Evolutionary conservation across 495 filamentous ascomycete species (phyloP).

Genomic region (Neurospora tetraspora): DNA sequence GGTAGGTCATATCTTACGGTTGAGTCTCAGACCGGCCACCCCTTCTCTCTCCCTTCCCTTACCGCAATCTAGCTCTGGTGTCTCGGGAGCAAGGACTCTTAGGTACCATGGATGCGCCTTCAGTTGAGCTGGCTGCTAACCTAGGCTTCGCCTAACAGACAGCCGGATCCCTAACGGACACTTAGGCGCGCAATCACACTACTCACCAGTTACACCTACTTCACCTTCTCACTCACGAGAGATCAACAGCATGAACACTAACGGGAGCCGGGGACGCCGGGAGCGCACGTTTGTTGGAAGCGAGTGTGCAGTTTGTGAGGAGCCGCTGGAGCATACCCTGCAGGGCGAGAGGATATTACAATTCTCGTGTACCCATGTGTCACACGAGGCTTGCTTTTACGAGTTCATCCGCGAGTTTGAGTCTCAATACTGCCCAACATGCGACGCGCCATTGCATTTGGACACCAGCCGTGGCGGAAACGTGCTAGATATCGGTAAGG

Average conservation of each 20-base stretch:
- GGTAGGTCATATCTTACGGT: slow-evolving; percentile 22
- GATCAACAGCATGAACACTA: slow-evolving; percentile 59
- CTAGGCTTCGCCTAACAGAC: slow-evolving; percentile 16
- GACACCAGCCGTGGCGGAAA: slow-evolving; percentile 95
- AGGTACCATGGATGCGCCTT: slow-evolving; percentile 4
- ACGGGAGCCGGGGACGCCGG: slow-evolving; percentile 69
- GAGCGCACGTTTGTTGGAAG: slow-evolving; percentile 93
- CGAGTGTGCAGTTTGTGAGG: slow-evolving; percentile 94
- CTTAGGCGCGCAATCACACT: slow-evolving; percentile 34
- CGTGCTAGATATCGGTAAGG: slow-evolving; percentile 78
- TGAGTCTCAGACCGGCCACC: not conserved
- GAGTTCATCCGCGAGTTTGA: slow-evolving; percentile 96
- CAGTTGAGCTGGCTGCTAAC: not conserved
- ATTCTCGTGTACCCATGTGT: slow-evolving; percentile 91
- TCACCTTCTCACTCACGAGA: slow-evolving; percentile 28
- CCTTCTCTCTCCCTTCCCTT: not conserved
- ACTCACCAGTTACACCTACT: slow-evolving; percentile 29
- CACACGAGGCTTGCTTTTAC: slow-evolving; percentile 98
- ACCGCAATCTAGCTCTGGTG: not conserved
- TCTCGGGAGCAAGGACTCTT: not conserved
- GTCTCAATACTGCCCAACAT: slow-evolving; percentile 89
- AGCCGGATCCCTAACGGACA: slow-evolving; percentile 27
- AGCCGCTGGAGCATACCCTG: slow-evolving; percentile 92
- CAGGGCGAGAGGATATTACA: slow-evolving; percentile 92
- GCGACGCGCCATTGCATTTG: slow-evolving; percentile 83